Conservation (phyloP, 306 rosid species). For the Rosa chinensis region DNA sequence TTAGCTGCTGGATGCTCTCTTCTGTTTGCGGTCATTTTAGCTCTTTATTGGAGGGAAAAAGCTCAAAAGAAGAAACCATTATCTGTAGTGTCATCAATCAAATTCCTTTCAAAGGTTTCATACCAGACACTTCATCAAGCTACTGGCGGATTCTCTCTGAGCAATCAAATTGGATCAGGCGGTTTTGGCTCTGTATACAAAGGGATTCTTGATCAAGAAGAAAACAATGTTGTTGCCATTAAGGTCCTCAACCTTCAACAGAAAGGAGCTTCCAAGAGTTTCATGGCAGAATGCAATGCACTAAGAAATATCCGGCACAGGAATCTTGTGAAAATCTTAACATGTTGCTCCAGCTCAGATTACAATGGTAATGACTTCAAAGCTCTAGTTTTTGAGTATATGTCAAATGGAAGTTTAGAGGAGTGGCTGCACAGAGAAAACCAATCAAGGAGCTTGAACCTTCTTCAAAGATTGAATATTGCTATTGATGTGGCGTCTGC, state of each 20-base stretch:
- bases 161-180: constrained; percentile 38
- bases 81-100: neutral
- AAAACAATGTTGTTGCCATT: constrained; percentile 13
- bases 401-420: constrained; percentile 39
- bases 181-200: constrained; percentile 38
- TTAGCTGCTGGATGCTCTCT: neutral
- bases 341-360: constrained; percentile 31
- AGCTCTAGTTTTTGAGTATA: constrained; percentile 41
- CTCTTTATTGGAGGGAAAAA: neutral
- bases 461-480: constrained; percentile 35
- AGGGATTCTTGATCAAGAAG: constrained; percentile 28
- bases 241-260: constrained; percentile 45
- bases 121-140: constrained; percentile 21
- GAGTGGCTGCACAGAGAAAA: constrained; percentile 29
- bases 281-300: constrained; percentile 41
- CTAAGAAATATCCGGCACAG: constrained; percentile 35
- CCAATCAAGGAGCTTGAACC: constrained; percentile 21
- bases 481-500: constrained; percentile 43
- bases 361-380: constrained; percentile 39
- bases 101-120: neutral
- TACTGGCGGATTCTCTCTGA: constrained; percentile 14
- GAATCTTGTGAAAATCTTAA: constrained; percentile 49
- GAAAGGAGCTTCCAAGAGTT: constrained; percentile 42
- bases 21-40: neutral
- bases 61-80: neutral